phyloP scores from a whole-genome alignment of 73 alveolate species.

The Paramecium sonneborni region DNA sequence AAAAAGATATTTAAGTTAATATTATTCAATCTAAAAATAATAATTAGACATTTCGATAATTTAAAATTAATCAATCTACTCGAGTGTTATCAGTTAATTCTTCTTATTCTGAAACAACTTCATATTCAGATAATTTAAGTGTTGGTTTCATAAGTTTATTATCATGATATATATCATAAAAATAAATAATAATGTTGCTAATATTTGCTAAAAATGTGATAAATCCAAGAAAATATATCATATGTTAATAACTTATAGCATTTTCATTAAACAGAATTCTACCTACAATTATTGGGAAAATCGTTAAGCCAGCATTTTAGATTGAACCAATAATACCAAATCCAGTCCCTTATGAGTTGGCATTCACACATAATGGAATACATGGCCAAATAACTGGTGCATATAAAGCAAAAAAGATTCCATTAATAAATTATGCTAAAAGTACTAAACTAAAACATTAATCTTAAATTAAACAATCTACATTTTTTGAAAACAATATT shows the following conservation, averaged over 20 bases:
- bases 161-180: not conserved
- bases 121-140: not conserved
- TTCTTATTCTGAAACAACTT: not conserved
- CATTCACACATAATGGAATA: not conserved
- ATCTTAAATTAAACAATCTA: not conserved
- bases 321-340: not conserved
- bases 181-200: not conserved
- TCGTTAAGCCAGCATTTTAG: not conserved
- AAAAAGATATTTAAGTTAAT: no score
- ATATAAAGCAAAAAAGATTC: not conserved
- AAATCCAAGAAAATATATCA: not conserved
- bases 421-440: not conserved
- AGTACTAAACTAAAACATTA: not conserved
- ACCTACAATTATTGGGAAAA: not conserved
- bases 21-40: no score
- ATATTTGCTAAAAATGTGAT: not conserved
- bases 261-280: not conserved
- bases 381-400: conserved; percentile 21
- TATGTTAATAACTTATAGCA: not conserved
- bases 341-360: not conserved
- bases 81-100: no score
- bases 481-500: not conserved
- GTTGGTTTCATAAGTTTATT: not conserved
- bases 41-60: no score
- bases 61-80: no score